Percentiles rank a stretch among this genome's conserved stretches.
These are phyloP conservation scores for Paramecium sonneborni DNA, from an alignment of 73 alveolate species.

Conservation along the genomic window DNA sequence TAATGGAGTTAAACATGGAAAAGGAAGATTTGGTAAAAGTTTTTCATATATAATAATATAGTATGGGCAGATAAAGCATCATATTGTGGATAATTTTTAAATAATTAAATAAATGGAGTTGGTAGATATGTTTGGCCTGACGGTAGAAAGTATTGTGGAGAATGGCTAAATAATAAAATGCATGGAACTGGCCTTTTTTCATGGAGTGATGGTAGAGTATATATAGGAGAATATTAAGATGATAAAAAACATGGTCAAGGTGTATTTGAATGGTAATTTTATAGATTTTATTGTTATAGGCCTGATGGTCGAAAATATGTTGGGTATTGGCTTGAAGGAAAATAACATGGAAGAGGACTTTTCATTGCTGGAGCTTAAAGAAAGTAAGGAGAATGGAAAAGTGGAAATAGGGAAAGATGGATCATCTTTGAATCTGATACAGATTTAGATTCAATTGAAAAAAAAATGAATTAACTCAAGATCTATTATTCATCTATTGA, in stretches of 20 bases:
- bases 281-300: not conserved
- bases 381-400: constrained; percentile 71
- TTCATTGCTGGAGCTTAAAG: constrained; percentile 54
- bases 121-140: constrained; percentile 81
- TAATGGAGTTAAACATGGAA: constrained; percentile 81
- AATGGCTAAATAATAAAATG: constrained; percentile 76
- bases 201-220: constrained; percentile 80
- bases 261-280: constrained; percentile 65
- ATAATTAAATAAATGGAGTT: constrained; percentile 74
- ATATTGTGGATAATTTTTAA: constrained; percentile 80
- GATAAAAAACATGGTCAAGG: constrained; percentile 88
- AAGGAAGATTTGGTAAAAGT: constrained; percentile 72
- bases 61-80: constrained; percentile 83
- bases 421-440: constrained; percentile 58
- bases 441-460: constrained; percentile 57
- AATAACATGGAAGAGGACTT: constrained; percentile 70
- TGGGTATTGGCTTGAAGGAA: constrained; percentile 70
- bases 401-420: constrained; percentile 72
- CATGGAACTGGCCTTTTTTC: constrained; percentile 82
- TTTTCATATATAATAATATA: not conserved
- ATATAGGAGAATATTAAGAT: constrained; percentile 64
- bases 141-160: constrained; percentile 76
- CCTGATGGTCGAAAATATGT: constrained; percentile 71
- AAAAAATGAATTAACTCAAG: constrained; percentile 24
- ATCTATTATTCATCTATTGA: not conserved